Evolutionary conservation across 768 basidiomycete genomes (phyloP), one percentile per base, ranked within the genome.

Genomic region (Grammothele lineata): DNA sequence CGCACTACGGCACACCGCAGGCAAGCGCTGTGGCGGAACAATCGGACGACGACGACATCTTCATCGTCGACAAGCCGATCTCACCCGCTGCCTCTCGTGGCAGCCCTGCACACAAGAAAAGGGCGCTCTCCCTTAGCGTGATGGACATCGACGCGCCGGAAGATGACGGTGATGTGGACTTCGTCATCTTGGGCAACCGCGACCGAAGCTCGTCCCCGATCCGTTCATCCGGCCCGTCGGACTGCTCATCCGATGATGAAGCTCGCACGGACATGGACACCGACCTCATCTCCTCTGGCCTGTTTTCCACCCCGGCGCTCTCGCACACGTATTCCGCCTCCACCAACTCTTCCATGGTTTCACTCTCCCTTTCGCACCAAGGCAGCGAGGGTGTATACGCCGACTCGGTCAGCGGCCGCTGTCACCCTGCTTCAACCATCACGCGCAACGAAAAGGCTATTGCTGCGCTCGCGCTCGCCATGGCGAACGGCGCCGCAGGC

Each of bases 401-500:
- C 8, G 5, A 35, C 4, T n/a, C 25, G 22, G 2, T 17, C 7
- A 19, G 4, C 18, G 14, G 25, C 15, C 15, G 9, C 15, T n/a
- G 6, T 6, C 15, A 6, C 8, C 35, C 35, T 36, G 4, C 32
- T 5, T 39, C 46, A 17, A 51, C 67, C 17, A 62, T 78, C 10
- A 72, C 78, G 36, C 70, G 68, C 27, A 66, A 77, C 17, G 81
- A 83, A 54, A 82, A 80, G 57, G 77, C 77, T 14, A 69, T 83
- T 40, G 80, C 80, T 15, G 79, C 78, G 15, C 69, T 83, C 24
- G 70, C 69, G 25, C 63, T 84, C 3, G 80, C 78, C 15, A 72
- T 84, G 66, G 81, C 82, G 11, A 83, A 76, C 50, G 83, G 81
- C 34, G 81, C 81, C 9, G 80, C 76, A 5, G 73, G 79, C 22